Evolutionary conservation across 495 filamentous ascomycete genomes (phyloP).

Genomic region (Neurospora sp.): DNA sequence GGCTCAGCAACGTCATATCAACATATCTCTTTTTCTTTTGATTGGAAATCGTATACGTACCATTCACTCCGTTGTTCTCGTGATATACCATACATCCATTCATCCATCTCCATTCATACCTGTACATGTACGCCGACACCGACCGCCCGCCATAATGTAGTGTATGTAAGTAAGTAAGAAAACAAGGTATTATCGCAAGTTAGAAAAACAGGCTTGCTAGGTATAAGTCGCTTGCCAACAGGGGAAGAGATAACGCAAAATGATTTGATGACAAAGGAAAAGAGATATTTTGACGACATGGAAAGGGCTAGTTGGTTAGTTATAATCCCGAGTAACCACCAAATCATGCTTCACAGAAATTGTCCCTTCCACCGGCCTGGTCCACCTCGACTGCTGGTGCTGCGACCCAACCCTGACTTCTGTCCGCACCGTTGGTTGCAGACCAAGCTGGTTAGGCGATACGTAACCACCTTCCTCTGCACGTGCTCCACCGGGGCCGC

Average conservation of each 20-base stretch:
- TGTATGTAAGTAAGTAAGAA: background rate
- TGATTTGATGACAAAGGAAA: background rate
- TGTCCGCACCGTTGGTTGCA: conserved; percentile 14
- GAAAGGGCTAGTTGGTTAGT: background rate
- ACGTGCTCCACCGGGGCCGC: background rate
- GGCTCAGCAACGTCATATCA: background rate
- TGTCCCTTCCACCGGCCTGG: background rate
- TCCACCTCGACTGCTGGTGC: background rate
- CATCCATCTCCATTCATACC: background rate
- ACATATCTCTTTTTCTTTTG: background rate
- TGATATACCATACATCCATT: background rate
- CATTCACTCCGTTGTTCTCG: background rate
- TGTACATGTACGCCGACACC: background rate
- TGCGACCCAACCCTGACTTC: conserved; percentile 12
- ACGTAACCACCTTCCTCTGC: background rate
- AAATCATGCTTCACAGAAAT: background rate
- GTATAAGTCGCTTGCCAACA: background rate
- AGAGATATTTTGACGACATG: background rate
- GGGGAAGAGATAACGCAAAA: background rate
- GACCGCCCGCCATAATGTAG: background rate
- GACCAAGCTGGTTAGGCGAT: conserved; percentile 1
- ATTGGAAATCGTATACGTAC: background rate
- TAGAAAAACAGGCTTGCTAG: background rate
- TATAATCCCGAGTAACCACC: background rate
- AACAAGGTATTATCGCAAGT: background rate